Conservation (phyloP, 257 asterid species). For the Rehmannia glutinosa region DNA sequence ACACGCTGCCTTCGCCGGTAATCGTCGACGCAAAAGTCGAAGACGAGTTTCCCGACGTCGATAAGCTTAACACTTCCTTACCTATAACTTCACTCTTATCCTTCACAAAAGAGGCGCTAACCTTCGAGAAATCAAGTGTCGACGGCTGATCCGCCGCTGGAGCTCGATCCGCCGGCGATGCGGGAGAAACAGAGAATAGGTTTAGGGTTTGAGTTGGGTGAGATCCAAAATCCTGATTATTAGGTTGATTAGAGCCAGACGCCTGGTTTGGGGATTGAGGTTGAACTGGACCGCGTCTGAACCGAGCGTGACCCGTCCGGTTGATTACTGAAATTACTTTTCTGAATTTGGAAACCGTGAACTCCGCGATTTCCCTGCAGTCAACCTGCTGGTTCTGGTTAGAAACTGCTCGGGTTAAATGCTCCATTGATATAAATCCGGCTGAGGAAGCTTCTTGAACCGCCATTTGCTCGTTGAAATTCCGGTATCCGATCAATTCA, state of each 20-base stretch:
- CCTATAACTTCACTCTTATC: neutral
- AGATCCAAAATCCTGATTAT: too few species aligned
- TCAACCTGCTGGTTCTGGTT: conserved; percentile 36
- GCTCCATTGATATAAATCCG: conserved; percentile 71
- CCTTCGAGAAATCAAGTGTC: conserved; percentile 50
- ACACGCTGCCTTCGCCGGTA: conserved; percentile 80
- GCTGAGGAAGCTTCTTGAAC: conserved; percentile 63
- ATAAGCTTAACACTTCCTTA: conserved; percentile 4
- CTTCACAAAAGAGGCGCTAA: neutral
- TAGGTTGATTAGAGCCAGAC: too few species aligned
- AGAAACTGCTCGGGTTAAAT: conserved; percentile 54
- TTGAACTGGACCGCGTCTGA: conserved; percentile 65
- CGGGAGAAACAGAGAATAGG: conserved; percentile 28
- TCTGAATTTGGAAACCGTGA: conserved; percentile 57
- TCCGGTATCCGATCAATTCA: conserved; percentile 29
- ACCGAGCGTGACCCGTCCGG: conserved; percentile 80
- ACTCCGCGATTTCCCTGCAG: conserved; percentile 60
- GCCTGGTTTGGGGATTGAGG: conserved; percentile 24
- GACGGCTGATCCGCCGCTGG: conserved; percentile 21
- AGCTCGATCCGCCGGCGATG: conserved; percentile 15
- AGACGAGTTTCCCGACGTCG: conserved; percentile 50
- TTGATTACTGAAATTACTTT: conserved; percentile 35
- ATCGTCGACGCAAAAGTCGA: conserved; percentile 54
- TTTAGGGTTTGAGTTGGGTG: conserved; percentile 27
- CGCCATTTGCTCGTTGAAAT: conserved; percentile 43